Percentiles rank a stretch among this genome's conserved stretches.
Conservation (phyloP, 129 eudicot genomes). For the Dittrichia graveolens region DNA sequence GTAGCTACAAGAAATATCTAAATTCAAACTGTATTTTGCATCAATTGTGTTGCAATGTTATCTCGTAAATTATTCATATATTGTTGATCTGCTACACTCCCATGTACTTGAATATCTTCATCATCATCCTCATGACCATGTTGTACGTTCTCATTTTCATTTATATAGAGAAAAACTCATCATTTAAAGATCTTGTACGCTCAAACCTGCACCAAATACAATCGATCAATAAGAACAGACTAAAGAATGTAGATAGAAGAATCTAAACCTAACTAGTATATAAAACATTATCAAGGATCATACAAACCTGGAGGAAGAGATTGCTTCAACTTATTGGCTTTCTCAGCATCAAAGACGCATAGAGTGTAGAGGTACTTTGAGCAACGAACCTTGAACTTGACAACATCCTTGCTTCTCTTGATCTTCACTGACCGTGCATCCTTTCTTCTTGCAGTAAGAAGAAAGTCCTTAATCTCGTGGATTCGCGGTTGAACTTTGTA, state of each 20-base stretch:
- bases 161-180: no score
- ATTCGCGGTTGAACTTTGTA: slow-evolving; percentile 6
- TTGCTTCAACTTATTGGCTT: slow-evolving; percentile 40
- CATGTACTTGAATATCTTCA: no score
- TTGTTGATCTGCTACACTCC: no score
- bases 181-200: slow-evolving; percentile 34
- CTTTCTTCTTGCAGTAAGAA: slow-evolving; percentile 39
- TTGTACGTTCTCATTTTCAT: no score
- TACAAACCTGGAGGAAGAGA: slow-evolving; percentile 37
- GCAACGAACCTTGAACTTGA: slow-evolving; percentile 37
- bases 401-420: slow-evolving; percentile 39
- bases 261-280: background rate
- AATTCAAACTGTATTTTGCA: no score
- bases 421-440: slow-evolving; percentile 37
- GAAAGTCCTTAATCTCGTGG: slow-evolving; percentile 39
- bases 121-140: no score
- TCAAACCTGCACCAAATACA: slow-evolving; percentile 25
- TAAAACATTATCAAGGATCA: background rate
- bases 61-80: no score
- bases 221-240: background rate
- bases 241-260: background rate
- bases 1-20: no score
- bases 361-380: slow-evolving; percentile 37
- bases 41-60: no score
- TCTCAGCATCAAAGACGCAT: slow-evolving; percentile 30